phyloP scores from a whole-genome alignment of 371 early-diverging fungal species.

The Mortierella sp. region DNA sequence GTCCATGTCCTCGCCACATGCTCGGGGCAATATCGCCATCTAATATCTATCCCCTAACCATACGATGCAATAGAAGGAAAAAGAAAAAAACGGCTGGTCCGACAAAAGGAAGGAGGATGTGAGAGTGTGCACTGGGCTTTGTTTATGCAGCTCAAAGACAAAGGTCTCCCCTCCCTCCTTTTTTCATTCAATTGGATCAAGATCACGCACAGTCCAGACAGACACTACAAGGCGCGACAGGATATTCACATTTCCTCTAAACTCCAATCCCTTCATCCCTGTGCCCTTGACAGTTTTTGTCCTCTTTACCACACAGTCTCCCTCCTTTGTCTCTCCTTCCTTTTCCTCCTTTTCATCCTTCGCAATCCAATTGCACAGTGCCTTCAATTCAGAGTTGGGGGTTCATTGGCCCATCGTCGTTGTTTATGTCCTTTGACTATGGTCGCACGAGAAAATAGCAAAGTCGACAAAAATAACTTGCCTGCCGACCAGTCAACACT shows the following conservation, averaged over 20 bases:
- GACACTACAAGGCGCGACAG: background rate
- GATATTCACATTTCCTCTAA: no score
- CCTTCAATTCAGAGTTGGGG: background rate
- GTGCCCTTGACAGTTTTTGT: background rate
- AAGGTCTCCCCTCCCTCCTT: background rate
- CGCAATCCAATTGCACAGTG: background rate
- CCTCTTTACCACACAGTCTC: background rate
- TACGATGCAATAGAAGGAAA: background rate
- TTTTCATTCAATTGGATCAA: background rate
- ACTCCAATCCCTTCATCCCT: background rate
- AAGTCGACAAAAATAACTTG: slow-evolving; percentile 29
- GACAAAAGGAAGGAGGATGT: background rate
- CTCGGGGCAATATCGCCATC: slow-evolving; percentile 2
- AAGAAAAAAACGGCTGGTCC: slow-evolving; percentile 3
- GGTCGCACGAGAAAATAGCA: slow-evolving; percentile 7
- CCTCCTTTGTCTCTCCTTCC: background rate
- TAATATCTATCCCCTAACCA: background rate
- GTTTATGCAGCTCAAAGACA: slow-evolving; percentile 1
- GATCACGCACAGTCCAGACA: slow-evolving; percentile 9
- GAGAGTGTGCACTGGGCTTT: slow-evolving; percentile 1
- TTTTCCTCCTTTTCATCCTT: background rate
- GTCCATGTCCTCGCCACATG: slow-evolving; percentile 1
- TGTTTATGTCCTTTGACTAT: background rate
- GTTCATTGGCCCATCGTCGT: background rate
- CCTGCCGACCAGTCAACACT: background rate